Evolutionary conservation across 371 early-diverging fungal genomes (phyloP).

Genomic region (Rhizopus delemar): DNA sequence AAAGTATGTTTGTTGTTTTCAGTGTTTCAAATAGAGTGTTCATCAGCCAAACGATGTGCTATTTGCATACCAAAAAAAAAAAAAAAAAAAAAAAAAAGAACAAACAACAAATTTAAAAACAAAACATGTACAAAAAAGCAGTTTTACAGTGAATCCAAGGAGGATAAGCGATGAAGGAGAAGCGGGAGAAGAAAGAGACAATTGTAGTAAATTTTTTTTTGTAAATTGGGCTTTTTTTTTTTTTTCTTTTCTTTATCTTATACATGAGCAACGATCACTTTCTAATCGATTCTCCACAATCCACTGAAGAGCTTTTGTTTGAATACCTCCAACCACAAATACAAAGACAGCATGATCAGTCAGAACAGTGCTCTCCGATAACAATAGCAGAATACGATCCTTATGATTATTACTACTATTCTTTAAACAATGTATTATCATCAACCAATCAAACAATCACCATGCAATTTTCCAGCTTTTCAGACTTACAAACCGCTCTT

Average conservation of each 20-base stretch:
- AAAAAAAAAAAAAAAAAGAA: no score
- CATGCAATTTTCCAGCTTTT: conserved; percentile 1
- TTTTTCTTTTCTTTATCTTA: not conserved
- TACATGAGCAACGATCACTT: not conserved
- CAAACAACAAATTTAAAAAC: no score
- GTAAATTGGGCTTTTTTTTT: not conserved
- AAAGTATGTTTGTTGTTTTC: no score
- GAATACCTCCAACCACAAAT: not conserved
- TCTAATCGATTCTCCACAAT: not conserved
- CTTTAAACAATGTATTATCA: not conserved
- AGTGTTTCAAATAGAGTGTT: no score
- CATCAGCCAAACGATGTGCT: no score
- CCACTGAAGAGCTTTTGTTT: not conserved
- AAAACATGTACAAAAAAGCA: no score
- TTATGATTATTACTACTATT: not conserved
- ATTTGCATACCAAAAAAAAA: no score
- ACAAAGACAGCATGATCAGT: not conserved
- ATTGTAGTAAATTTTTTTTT: not conserved
- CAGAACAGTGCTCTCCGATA: no score
- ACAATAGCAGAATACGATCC: not conserved
- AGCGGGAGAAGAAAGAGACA: no score
- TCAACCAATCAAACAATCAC: not conserved
- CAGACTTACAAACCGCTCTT: not conserved
- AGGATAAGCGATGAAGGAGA: no score
- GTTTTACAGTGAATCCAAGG: no score